phyloP scores from a whole-genome alignment of 2,329 filamentous ascomycete species.

The Aspergillus sp. region DNA sequence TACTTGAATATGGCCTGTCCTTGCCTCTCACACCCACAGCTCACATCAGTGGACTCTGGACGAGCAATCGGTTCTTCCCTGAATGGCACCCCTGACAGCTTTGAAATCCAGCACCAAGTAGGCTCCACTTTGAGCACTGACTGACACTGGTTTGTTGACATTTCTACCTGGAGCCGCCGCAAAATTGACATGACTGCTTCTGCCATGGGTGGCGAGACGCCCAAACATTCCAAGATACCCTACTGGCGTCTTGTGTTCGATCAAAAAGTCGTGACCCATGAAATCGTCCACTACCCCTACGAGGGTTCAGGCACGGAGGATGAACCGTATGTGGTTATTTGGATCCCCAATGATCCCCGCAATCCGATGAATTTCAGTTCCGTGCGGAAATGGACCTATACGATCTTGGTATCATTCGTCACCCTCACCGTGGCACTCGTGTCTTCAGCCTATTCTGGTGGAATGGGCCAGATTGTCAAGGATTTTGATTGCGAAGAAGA shows the following conservation, averaged over 20 bases:
- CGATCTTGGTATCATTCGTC: conserved; percentile 33
- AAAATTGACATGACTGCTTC: neutral
- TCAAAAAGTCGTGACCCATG: conserved; percentile 30
- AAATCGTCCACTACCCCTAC: conserved; percentile 27
- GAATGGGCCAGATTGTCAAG: conserved; percentile 30
- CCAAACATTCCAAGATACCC: conserved; percentile 24
- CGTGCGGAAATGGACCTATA: conserved; percentile 39
- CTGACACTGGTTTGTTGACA: too few relatives aligned
- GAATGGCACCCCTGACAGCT: too few relatives aligned
- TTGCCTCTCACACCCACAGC: neutral
- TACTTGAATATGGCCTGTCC: neutral
- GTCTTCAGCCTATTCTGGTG: conserved; percentile 41
- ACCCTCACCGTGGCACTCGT: conserved; percentile 40
- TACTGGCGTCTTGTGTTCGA: conserved; percentile 31
- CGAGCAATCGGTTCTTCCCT: too few relatives aligned
- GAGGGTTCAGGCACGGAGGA: conserved; percentile 38
- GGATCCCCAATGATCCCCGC: conserved; percentile 39
- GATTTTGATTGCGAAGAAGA: conserved; percentile 33
- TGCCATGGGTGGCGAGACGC: conserved; percentile 8
- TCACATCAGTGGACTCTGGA: too few relatives aligned
- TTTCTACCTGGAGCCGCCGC: neutral
- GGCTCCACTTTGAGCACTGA: too few relatives aligned
- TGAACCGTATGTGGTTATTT: conserved; percentile 41
- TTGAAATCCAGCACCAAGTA: too few relatives aligned
- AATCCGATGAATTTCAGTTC: conserved; percentile 39